A percentile compares a stretch with the other conserved stretches of the same genome.
phyloP scores from a whole-genome alignment of 2,329 filamentous ascomycete genomes.

The Zymoseptoria crescenta region DNA sequence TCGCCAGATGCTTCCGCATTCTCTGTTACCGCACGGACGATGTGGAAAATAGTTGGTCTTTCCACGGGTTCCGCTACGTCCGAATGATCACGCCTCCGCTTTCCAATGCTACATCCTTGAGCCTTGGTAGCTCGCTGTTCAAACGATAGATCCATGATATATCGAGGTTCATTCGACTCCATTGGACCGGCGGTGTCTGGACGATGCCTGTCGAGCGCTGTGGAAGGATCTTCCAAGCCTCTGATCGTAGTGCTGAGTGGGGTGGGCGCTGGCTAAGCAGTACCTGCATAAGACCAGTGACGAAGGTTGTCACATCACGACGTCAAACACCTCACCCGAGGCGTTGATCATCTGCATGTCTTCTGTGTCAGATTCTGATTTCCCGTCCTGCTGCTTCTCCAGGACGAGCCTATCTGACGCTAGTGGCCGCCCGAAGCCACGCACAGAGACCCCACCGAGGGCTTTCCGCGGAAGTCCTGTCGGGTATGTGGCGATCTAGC shows the following conservation, averaged over 20 bases:
- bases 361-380: conserved; percentile 17
- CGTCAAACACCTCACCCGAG: conserved; percentile 11
- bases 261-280: conserved; percentile 16
- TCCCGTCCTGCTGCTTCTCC: conserved; percentile 8
- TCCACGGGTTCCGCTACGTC: background rate
- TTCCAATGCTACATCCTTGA: background rate
- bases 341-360: conserved; percentile 19
- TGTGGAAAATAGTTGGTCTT: background rate
- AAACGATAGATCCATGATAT: background rate
- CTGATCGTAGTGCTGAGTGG: background rate
- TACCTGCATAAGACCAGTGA: conserved; percentile 20
- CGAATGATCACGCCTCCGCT: background rate
- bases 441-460: background rate
- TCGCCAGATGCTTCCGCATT: background rate
- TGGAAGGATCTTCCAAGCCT: background rate
- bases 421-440: background rate
- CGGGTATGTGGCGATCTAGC: conserved; percentile 19
- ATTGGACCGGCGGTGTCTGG: background rate
- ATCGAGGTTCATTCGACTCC: background rate
- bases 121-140: background rate
- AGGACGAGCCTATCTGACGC: conserved; percentile 19
- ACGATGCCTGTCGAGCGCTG: background rate
- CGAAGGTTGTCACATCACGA: conserved; percentile 18
- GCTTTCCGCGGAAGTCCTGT: background rate
- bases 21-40: background rate